These are phyloP conservation scores for Trypanosoma theileri DNA, from an alignment of 208 protist genomes.

Conservation along the genomic window DNA sequence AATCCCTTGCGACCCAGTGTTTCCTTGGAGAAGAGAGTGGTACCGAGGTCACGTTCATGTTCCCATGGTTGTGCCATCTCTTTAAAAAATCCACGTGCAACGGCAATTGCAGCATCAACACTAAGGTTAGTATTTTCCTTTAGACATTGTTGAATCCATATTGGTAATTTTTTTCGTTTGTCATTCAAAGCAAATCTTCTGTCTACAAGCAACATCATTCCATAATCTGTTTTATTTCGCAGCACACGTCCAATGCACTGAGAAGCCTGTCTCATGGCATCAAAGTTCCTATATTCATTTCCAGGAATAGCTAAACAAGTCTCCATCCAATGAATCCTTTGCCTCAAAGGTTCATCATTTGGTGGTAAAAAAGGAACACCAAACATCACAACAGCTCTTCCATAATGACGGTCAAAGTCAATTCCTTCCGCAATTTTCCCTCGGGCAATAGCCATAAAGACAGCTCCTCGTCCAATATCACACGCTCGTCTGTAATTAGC, in stretches of 20 bases:
- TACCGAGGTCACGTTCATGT: slow-evolving; percentile 83
- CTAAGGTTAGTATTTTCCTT: slow-evolving; percentile 92
- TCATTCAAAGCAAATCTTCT: slow-evolving; percentile 95
- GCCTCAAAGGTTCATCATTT: slow-evolving; percentile 88
- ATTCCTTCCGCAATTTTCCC: slow-evolving; percentile 98
- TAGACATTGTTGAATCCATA: slow-evolving; percentile 90
- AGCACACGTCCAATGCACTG: slow-evolving; percentile 99
- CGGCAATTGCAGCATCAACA: slow-evolving; percentile 84
- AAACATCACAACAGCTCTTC: slow-evolving; percentile 96
- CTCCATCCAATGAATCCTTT: slow-evolving; percentile 97
- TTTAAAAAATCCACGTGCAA: slow-evolving; percentile 91
- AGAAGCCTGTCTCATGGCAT: slow-evolving; percentile 98
- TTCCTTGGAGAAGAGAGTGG: slow-evolving; percentile 67
- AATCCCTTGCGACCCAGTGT: slow-evolving; percentile 32
- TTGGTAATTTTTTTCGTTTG: slow-evolving; percentile 93
- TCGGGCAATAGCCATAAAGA: slow-evolving; percentile 98
- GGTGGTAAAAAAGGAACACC: slow-evolving; percentile 96
- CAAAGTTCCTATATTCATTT: slow-evolving; percentile 98
- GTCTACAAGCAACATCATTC: slow-evolving; percentile 99
- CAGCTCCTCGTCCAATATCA: slow-evolving; percentile 97
- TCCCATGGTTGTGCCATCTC: slow-evolving; percentile 96
- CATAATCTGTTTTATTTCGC: slow-evolving; percentile 99
- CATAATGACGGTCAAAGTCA: slow-evolving; percentile 98
- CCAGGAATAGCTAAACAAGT: slow-evolving; percentile 95
- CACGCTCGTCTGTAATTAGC: slow-evolving; percentile 97